Evolutionary conservation across 768 basidiomycete species (phyloP).

Genomic region (Auricularia sp.): DNA sequence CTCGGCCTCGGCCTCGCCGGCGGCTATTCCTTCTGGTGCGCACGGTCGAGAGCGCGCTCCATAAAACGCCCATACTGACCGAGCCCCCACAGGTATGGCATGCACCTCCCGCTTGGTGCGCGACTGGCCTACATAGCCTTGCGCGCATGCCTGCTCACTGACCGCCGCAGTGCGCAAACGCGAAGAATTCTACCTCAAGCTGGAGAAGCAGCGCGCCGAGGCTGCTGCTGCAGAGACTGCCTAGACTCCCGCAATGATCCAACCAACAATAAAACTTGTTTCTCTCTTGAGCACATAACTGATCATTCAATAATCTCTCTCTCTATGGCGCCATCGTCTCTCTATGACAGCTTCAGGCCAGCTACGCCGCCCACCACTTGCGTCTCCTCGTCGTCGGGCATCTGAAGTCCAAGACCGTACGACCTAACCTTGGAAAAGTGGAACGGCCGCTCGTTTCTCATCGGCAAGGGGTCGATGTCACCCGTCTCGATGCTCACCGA

Average conservation of each 20-base stretch:
- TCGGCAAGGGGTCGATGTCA: conserved; percentile 52
- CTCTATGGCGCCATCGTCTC: neutral
- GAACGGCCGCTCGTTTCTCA: conserved; percentile 83
- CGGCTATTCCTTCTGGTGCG: conserved; percentile 80
- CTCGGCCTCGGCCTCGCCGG: conserved; percentile 66
- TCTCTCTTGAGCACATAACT: no score
- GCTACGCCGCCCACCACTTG: neutral
- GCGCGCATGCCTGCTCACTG: conserved; percentile 1
- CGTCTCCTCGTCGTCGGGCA: neutral
- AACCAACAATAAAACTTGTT: no score
- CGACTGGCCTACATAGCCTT: conserved; percentile 10
- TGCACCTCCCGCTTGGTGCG: conserved; percentile 69
- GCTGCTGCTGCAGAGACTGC: neutral
- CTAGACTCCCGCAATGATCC: neutral
- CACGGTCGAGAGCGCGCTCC: conserved; percentile 14
- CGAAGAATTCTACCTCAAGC: conserved; percentile 78
- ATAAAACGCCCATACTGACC: neutral
- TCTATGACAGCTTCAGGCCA: neutral
- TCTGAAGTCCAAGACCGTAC: conserved; percentile 24
- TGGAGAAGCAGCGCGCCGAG: conserved; percentile 39
- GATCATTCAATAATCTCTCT: no score
- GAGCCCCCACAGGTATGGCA: conserved; percentile 55
- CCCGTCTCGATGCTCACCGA: conserved; percentile 69
- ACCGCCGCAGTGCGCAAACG: conserved; percentile 56
- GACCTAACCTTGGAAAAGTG: conserved; percentile 89